These are phyloP conservation scores for Pseudocercospora crystallina DNA, from an alignment of 2,329 filamentous ascomycete species.

Conservation along the genomic window DNA sequence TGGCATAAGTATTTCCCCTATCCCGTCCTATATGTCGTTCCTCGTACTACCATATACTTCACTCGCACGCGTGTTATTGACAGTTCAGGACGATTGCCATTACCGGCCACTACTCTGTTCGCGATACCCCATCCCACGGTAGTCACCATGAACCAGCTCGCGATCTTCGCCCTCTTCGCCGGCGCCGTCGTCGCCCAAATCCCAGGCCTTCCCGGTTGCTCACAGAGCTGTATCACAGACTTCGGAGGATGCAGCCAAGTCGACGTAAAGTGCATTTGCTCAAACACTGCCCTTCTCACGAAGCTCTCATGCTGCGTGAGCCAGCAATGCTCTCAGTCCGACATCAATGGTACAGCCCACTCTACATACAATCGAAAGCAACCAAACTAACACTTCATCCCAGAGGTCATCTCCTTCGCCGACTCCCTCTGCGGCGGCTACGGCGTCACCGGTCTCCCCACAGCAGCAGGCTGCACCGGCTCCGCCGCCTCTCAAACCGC, in stretches of 20 bases:
- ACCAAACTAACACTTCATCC: background rate
- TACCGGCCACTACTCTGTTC: too few species aligned
- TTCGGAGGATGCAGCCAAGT: conserved; percentile 40
- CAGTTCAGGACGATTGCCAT: too few species aligned
- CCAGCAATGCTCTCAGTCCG: conserved; percentile 29
- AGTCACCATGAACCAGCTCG: conserved; percentile 22
- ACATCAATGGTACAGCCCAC: background rate
- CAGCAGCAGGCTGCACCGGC: conserved; percentile 38
- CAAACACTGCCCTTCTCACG: conserved; percentile 36
- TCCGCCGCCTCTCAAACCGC: conserved; percentile 17
- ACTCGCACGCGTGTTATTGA: too few species aligned
- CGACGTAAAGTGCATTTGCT: conserved; percentile 46
- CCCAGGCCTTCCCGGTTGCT: conserved; percentile 33
- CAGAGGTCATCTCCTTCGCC: conserved; percentile 46
- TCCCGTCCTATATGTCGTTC: too few species aligned
- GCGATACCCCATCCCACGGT: too few species aligned
- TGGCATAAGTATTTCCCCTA: too few species aligned
- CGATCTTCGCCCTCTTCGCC: conserved; percentile 21
- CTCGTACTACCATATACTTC: too few species aligned
- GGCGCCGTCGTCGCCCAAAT: conserved; percentile 21
- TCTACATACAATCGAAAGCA: background rate
- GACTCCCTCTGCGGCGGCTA: conserved; percentile 40
- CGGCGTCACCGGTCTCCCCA: conserved; percentile 40
- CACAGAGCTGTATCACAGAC: conserved; percentile 37
- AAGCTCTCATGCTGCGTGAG: conserved; percentile 45